A percentile compares a stretch with the other conserved stretches of the same genome.
Conservation (phyloP, 345 rosid genomes). For the Gossypium stocksii region DNA sequence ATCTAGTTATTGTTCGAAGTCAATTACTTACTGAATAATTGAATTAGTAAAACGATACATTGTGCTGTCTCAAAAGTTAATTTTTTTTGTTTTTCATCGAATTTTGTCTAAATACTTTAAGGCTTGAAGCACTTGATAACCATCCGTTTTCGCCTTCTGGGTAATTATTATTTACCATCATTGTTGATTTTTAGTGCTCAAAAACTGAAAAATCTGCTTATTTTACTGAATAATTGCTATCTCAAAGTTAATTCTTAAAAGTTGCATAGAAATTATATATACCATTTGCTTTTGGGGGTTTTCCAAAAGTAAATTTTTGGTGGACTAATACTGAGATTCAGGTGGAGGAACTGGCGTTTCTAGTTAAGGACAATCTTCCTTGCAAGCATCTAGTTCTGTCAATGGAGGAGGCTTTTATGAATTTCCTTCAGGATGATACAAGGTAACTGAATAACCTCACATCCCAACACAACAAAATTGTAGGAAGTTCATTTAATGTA, state of each 20-base stretch:
- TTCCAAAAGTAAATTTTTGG: not conserved
- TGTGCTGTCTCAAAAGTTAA: not conserved
- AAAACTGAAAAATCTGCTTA: not conserved
- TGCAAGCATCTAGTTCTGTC: constrained; percentile 62
- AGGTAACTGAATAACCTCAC: constrained; percentile 22
- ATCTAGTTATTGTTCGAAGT: not conserved
- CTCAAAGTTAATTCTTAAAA: not conserved
- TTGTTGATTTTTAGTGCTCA: not conserved
- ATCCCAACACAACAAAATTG: not conserved
- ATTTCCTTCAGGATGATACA: constrained; percentile 42
- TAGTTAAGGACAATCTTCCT: constrained; percentile 58
- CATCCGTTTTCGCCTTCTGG: no score
- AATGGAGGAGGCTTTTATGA: constrained; percentile 53
- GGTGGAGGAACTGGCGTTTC: constrained; percentile 67
- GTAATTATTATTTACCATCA: not conserved
- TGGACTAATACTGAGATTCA: constrained; percentile 15
- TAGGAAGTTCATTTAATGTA: not conserved
- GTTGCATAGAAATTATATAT: not conserved
- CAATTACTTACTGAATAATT: not conserved
- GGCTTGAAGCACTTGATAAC: no score
- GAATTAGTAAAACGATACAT: not conserved
- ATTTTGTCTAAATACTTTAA: no score
- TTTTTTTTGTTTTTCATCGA: not conserved
- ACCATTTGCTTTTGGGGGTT: not conserved
- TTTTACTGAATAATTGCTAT: not conserved